Evolutionary conservation across 371 early-diverging fungal genomes (phyloP), one percentile per base, ranked within the genome.

Genomic region (Coemansia sp.): DNA sequence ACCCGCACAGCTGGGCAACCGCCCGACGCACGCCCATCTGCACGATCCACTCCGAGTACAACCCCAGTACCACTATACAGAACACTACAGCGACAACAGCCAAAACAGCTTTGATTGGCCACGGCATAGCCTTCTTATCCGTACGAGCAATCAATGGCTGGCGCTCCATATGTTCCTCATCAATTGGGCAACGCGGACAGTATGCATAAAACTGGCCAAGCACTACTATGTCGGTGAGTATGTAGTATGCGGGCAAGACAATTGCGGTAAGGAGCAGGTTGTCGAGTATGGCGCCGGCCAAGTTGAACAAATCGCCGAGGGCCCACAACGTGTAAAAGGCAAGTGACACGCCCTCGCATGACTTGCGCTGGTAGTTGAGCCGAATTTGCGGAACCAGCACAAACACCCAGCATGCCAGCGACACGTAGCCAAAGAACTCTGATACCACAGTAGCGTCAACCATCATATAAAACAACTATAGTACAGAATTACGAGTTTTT

Each of bases 301-400:
- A 67, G 70, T 92, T 92, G 72, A 89, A 84, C 12, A 90, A 58
- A 67, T 94, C 94, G 21, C 94, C 94, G 1, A 86, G 81, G n/a
- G 91, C 73, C 94, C 94, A 94, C 68, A 90, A 85, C 21, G 85
- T 79, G 21, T 93, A 67, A 70, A 93, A 92, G 5, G 83, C 73
- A 60, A 92, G 70, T 13, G 88, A 85, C 24, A 94, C 79, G 4
- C 94, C 94, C 53, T 90, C 86, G 9, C 86, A 86, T 15, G 92
- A 90, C 72, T 88, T 84, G 65, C 85, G 84, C 54, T 82, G 70
- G 80, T 83, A 83, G 65, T 90, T 92, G 66, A 87, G 86, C 72
- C 85, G 80, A 71, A 94, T 88, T 71, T 94, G 95, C 1, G 95
- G 94, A 23, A 93, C 36, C 5, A 73, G 65, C 4, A 73, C 73